These are phyloP conservation scores for Multifurca ochricompacta DNA, from an alignment of 768 basidiomycete genomes.

Conservation along the genomic window DNA sequence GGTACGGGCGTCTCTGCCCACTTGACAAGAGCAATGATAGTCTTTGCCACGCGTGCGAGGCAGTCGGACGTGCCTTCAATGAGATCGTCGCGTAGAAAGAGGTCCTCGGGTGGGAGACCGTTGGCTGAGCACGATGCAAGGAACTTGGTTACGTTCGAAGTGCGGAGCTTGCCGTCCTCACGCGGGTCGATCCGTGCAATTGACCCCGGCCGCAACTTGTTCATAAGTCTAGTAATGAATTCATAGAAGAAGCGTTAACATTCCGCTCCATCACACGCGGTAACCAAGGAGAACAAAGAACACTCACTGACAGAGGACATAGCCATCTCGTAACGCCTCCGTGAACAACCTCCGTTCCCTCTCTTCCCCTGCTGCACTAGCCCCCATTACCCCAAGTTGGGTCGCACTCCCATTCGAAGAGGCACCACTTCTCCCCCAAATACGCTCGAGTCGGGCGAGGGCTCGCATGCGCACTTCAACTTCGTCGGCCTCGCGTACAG, in stretches of 20 bases:
- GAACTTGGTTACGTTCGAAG: conserved; percentile 70
- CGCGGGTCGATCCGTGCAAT: conserved; percentile 57
- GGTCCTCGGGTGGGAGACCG: conserved; percentile 52
- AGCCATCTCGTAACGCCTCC: conserved; percentile 76
- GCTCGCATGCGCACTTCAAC: conserved; percentile 59
- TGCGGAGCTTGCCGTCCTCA: conserved; percentile 57
- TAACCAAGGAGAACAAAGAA: conserved; percentile 11
- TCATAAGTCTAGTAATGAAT: conserved; percentile 52
- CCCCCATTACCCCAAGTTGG: conserved; percentile 25
- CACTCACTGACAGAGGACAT: conserved; percentile 84
- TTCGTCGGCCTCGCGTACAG: conserved; percentile 59
- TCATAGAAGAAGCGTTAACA: conserved; percentile 22
- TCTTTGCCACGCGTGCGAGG: conserved; percentile 63
- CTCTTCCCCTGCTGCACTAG: conserved; percentile 57
- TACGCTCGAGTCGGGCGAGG: conserved; percentile 60
- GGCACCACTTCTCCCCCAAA: conserved; percentile 63
- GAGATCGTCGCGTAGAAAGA: conserved; percentile 64
- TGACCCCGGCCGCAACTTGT: conserved; percentile 59
- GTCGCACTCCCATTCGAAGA: conserved; percentile 34
- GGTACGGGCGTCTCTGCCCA: conserved; percentile 48
- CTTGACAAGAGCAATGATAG: conserved; percentile 62
- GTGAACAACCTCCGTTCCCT: conserved; percentile 64
- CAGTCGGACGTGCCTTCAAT: conserved; percentile 51
- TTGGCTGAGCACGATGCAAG: conserved; percentile 65
- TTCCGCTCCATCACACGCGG: neutral